Percentiles rank a stretch among this genome's conserved stretches.
Evolutionary conservation across 768 basidiomycete species (phyloP).

Genomic region (Tulasnella sp.): DNA sequence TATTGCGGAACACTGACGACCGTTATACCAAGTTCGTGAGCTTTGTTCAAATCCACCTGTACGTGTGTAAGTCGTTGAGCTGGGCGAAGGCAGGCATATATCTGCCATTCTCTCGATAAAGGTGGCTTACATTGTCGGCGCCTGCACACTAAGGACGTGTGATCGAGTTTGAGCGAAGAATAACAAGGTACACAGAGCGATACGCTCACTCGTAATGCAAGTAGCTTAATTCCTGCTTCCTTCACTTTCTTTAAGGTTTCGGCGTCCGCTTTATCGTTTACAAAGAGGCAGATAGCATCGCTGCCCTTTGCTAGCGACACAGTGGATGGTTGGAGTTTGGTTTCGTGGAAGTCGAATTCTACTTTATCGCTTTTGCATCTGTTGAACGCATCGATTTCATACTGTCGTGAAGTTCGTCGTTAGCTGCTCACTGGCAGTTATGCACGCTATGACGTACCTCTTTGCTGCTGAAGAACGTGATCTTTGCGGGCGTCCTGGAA

Average conservation of each 20-base stretch:
- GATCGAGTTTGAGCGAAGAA: neutral
- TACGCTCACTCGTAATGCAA: constrained; percentile 33
- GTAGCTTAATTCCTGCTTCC: constrained; percentile 31
- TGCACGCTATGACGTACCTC: neutral
- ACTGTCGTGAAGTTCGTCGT: neutral
- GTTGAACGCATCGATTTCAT: constrained; percentile 12
- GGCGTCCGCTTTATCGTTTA: constrained; percentile 37
- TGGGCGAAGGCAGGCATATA: neutral
- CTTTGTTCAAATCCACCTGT: constrained; percentile 37
- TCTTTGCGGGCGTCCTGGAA: neutral
- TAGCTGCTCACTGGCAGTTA: neutral
- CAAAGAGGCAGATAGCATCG: constrained; percentile 38
- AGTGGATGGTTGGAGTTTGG: constrained; percentile 23
- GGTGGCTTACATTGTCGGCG: constrained; percentile 19
- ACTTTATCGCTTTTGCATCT: neutral
- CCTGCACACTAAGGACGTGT: neutral
- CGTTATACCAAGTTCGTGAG: constrained; percentile 35
- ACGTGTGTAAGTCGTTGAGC: neutral
- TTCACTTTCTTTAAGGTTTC: constrained; percentile 32
- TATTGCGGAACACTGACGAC: constrained; percentile 39
- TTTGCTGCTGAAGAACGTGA: constrained; percentile 21
- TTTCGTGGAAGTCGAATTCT: constrained; percentile 27
- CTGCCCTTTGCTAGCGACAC: constrained; percentile 30
- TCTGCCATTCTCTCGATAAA: neutral
- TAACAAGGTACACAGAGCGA: neutral